A percentile compares a stretch with the other conserved stretches of the same genome.
Evolutionary conservation across 225 moss, liverwort and hornwort species (phyloP).

Genomic region (Straminergon stramineum): DNA sequence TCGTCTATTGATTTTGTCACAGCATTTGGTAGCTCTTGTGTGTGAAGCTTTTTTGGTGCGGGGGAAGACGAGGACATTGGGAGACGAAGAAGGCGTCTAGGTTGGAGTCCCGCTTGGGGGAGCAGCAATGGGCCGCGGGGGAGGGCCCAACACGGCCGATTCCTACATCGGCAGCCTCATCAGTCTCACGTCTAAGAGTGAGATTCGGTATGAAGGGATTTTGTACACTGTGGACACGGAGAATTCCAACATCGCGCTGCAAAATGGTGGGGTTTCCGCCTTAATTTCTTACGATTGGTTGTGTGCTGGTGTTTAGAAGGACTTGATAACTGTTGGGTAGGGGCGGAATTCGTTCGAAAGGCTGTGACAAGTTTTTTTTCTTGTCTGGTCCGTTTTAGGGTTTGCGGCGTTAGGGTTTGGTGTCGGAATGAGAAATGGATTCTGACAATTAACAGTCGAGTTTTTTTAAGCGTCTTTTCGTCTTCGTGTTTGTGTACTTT

Average conservation of each 20-base stretch:
- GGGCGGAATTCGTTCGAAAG: neutral
- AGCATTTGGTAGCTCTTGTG: neutral
- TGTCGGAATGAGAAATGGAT: neutral
- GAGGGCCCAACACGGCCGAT: slow-evolving; percentile 94
- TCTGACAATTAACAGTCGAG: neutral
- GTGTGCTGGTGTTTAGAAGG: neutral
- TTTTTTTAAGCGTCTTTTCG: neutral
- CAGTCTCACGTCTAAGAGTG: slow-evolving; percentile 99
- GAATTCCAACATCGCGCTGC: slow-evolving; percentile 98
- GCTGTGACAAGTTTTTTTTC: neutral
- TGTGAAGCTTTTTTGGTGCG: neutral
- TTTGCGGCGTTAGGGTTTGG: neutral
- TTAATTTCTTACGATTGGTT: neutral
- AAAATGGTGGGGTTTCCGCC: slow-evolving; percentile 55
- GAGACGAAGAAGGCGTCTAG: neutral
- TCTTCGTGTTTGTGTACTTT: neutral
- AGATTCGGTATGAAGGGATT: slow-evolving; percentile 98
- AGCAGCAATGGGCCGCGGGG: slow-evolving; percentile 44
- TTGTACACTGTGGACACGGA: slow-evolving; percentile 92
- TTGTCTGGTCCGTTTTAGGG: slow-evolving; percentile 9
- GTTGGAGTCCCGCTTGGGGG: slow-evolving; percentile 1
- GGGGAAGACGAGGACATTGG: neutral
- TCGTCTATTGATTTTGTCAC: neutral
- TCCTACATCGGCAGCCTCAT: slow-evolving; percentile 98
- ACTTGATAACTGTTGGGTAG: neutral